These are phyloP conservation scores for Urochloa ruziziensis DNA, from an alignment of 176 grass and related monocot genomes.

Conservation along the genomic window DNA sequence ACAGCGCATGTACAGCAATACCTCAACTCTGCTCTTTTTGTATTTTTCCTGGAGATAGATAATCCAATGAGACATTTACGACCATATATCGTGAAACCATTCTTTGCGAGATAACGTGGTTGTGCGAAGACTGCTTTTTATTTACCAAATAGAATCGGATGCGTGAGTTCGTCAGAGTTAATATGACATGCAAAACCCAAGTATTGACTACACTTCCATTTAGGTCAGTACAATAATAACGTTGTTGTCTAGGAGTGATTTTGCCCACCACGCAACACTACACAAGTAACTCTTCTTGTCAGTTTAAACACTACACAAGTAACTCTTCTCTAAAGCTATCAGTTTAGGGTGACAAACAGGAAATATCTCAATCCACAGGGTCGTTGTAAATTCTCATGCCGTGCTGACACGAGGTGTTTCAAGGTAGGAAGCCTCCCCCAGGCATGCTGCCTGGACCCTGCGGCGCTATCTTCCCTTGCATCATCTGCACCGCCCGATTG, in stretches of 20 bases:
- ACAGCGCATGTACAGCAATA: too few species aligned
- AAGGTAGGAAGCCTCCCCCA: slow-evolving; percentile 63
- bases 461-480: slow-evolving; percentile 59
- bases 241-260: background rate
- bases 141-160: background rate
- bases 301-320: background rate
- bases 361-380: background rate
- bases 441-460: slow-evolving; percentile 56
- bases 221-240: background rate
- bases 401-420: background rate
- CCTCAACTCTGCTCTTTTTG: too few species aligned
- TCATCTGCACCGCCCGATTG: slow-evolving; percentile 64
- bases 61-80: too few species aligned
- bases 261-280: background rate
- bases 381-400: background rate
- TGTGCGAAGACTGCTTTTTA: too few species aligned
- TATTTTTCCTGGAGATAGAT: too few species aligned
- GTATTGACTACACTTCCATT: background rate
- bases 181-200: background rate
- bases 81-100: too few species aligned
- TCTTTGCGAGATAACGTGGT: too few species aligned
- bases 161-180: background rate
- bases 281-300: background rate
- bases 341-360: background rate
- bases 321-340: background rate